phyloP scores from a whole-genome alignment of 768 basidiomycete species.

The Crucibulum laeve region DNA sequence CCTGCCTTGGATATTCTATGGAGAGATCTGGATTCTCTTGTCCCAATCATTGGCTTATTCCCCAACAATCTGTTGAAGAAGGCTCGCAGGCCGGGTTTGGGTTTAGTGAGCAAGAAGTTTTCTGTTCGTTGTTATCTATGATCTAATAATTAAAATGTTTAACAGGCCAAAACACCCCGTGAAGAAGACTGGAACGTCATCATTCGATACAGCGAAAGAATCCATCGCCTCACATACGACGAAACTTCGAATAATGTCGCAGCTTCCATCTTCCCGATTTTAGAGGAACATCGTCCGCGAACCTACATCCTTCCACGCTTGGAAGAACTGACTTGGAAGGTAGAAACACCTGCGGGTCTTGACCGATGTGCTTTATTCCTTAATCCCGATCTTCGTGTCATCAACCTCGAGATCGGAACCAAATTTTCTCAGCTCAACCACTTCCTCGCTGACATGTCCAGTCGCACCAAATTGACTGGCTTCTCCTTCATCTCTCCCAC shows the following conservation, averaged over 20 bases:
- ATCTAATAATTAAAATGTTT: constrained; percentile 1
- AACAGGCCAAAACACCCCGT: constrained; percentile 55
- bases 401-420: constrained; percentile 61
- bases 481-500: constrained; percentile 71
- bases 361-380: constrained; percentile 65
- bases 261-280: constrained; percentile 59
- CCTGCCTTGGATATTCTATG: constrained; percentile 70
- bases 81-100: constrained; percentile 67
- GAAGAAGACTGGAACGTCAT: constrained; percentile 67
- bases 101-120: constrained; percentile 56
- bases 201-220: constrained; percentile 62
- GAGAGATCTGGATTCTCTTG: constrained; percentile 73
- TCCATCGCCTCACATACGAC: constrained; percentile 65
- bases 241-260: constrained; percentile 63
- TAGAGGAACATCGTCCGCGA: constrained; percentile 60
- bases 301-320: constrained; percentile 68
- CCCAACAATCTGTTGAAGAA: constrained; percentile 65
- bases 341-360: constrained; percentile 60
- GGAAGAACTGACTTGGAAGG: constrained; percentile 68
- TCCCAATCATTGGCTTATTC: constrained; percentile 70
- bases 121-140: background rate
- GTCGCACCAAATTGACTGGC: constrained; percentile 56
- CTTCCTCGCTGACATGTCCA: constrained; percentile 63
- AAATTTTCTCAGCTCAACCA: constrained; percentile 54
- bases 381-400: constrained; percentile 52